phyloP scores from a whole-genome alignment of 352 stramenopile genomes.

The Globisporangium uncinulatum region DNA sequence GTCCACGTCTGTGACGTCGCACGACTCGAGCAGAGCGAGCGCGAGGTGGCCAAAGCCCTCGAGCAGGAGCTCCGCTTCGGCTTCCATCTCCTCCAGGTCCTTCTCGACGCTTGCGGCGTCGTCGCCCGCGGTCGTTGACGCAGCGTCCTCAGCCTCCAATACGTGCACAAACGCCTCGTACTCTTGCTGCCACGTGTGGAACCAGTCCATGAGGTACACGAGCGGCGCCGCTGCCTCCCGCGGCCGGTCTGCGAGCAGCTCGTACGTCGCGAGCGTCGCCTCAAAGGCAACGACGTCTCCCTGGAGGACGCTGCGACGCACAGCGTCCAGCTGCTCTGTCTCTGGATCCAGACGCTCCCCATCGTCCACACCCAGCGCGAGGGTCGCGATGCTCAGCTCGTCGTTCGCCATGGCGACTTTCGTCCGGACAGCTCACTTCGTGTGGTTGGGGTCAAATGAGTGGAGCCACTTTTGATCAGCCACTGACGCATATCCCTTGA shows the following conservation, averaged over 20 bases:
- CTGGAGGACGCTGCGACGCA: conserved; percentile 53
- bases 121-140: conserved; percentile 15
- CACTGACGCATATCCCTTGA: not conserved
- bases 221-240: conserved; percentile 36
- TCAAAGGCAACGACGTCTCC: conserved; percentile 48
- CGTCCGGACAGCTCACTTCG: too few species aligned
- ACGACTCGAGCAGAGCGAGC: conserved; percentile 37
- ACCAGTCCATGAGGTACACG: conserved; percentile 79
- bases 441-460: not conserved
- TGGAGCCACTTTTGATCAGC: not conserved
- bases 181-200: conserved; percentile 84
- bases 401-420: conserved; percentile 16
- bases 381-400: conserved; percentile 36
- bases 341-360: conserved; percentile 17
- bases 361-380: conserved; percentile 32
- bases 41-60: conserved; percentile 56
- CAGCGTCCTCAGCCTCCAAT: conserved; percentile 47
- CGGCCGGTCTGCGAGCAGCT: conserved; percentile 13
- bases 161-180: conserved; percentile 80
- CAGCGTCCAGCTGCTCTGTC: conserved; percentile 39
- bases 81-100: conserved; percentile 68
- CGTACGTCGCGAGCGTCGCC: conserved; percentile 20
- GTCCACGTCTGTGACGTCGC: conserved; percentile 34
- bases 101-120: conserved; percentile 38
- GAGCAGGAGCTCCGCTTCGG: conserved; percentile 60